Percentiles rank a stretch among this genome's conserved stretches.
Conservation (phyloP, 2,329 filamentous ascomycete species). For the Beauveria sp. region DNA sequence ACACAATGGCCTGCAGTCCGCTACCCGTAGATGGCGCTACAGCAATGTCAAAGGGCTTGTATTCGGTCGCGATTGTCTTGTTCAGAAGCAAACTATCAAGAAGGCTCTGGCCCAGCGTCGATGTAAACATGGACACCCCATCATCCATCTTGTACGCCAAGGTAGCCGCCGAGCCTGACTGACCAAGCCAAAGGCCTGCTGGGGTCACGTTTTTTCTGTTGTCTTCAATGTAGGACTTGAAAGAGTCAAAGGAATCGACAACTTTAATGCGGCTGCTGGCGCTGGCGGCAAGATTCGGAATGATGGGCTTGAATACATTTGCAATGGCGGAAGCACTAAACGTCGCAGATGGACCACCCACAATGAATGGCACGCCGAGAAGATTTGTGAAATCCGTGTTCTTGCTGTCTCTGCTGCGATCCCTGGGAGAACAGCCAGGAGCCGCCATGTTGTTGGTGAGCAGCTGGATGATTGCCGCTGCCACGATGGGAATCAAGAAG, state of each 20-base stretch:
- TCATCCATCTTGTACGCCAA: slow-evolving; percentile 61
- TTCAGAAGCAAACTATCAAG: slow-evolving; percentile 55
- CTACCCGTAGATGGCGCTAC: slow-evolving; percentile 59
- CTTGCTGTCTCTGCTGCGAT: slow-evolving; percentile 12
- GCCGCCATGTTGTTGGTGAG: slow-evolving; percentile 54
- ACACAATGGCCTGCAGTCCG: slow-evolving; percentile 66
- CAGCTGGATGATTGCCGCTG: slow-evolving; percentile 65
- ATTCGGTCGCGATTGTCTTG: slow-evolving; percentile 59
- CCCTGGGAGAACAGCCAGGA: slow-evolving; percentile 34
- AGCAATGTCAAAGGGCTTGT: slow-evolving; percentile 63
- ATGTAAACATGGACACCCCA: slow-evolving; percentile 36
- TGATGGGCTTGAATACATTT: slow-evolving; percentile 12
- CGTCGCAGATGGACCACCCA: slow-evolving; percentile 19
- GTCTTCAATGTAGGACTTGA: slow-evolving; percentile 54
- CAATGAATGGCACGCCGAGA: slow-evolving; percentile 14
- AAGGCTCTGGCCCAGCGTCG: slow-evolving; percentile 53
- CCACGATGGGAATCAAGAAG: slow-evolving; percentile 66
- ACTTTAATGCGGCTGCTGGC: slow-evolving; percentile 11
- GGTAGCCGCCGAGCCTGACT: slow-evolving; percentile 47
- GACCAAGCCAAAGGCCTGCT: slow-evolving; percentile 68
- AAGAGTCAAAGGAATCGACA: slow-evolving; percentile 50
- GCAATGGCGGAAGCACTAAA: slow-evolving; percentile 11
- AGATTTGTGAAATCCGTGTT: slow-evolving; percentile 16
- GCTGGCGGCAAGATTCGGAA: slow-evolving; percentile 14
- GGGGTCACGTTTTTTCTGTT: slow-evolving; percentile 62